Evolutionary conservation across 192 early-diverging fungal genomes (phyloP), one percentile per base, ranked within the genome.

Genomic region (Piromyces sp.): DNA sequence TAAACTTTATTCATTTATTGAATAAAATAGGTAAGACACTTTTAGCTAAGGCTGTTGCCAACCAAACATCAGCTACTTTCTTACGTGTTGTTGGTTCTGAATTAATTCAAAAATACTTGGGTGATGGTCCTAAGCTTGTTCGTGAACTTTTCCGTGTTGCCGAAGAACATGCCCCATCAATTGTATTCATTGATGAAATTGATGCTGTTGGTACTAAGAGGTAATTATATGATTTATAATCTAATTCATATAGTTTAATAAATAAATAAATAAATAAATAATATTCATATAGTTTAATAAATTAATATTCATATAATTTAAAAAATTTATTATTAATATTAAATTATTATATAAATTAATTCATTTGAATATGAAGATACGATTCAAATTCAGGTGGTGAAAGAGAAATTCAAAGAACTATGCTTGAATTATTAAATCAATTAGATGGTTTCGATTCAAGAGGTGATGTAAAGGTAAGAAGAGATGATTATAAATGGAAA

Each of bases 131-230:
- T 79, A 96, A 96, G 85, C 92, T 99, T 81, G 96, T 99, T 14
- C 94, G 97, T 79, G 97, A 99, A 85, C 87, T 98, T 28, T 99
- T 99, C 93, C 89, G 96, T 33, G 94, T 98, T 5, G 97, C 97
- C 29, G 93, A 96, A 82, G 96, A 99, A 83, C 95, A 97, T 82
- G 91, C 96, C 17, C 97, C 97, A 5, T 94, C 95, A 13, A 99
- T 99, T 90, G 95, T 99, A 81, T 98, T 99, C 86, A 99, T 99
- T 86, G 97, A 99, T 86, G 97, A 99, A 89, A 97, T 99, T 83
- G 97, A 99, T 84, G 97, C 97, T 26, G 90, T 99, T 78, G 97
- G 95, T 80, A 99, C 97, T 33, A 99, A 99, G 88, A 93, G 93
- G 85, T 89, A 83, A 80, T 30, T 30, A 26, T 28, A 9, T 30